Base-by-base conservation (phyloP, 2,329 filamentous ascomycete species). In the Xylariaceae sp. region DNA sequence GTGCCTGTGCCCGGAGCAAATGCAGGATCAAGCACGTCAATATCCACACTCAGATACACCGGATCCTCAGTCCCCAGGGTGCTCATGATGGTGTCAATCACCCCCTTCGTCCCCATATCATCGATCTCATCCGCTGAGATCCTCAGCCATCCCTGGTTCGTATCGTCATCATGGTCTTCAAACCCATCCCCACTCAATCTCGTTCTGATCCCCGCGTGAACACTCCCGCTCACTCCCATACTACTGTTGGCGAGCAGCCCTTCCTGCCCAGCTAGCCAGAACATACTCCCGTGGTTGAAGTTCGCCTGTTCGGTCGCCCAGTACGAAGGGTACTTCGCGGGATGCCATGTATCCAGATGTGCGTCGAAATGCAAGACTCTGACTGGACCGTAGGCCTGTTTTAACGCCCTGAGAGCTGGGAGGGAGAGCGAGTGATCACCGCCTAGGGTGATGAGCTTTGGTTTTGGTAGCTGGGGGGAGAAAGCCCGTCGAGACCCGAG, bases 241-340 rank as follows among this genome's bases (percentile, higher is more conserved):
- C 82, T 86, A 13, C 77, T 74, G 69, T 93, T 92, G 54, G 82
- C 78, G 52, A 96, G 85, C 22, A 96, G 74, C 0, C 89, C 89
- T 69, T 96, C 91, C 31, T 85, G 84, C 45, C 86, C 85, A 6
- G 91, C 91, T 60, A 93, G 81, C 87, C 90, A 93, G 77, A 96
- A 96, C 85, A 96, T 94, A 60, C 83, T 89, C 5, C 92, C 91
- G 70, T 96, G 91, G 65, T 86, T 96, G 74, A 95, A 94, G 60
- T 86, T 81, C 2, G 83, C 80, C 68, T 90, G 88, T 54, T 83
- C 79, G 2, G 79, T 80, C 2, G 66, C 63, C 91, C 91, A 96
- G 50, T 85, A 83, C 14, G 81, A 85, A 0, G 89, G 88, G 70
- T 95, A 96, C 60, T 89, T 87, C 19, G 78, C 81, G 2, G 90